These are phyloP conservation scores for Aspergillus bridgeri DNA, from an alignment of 495 filamentous ascomycete species.

Conservation along the genomic window DNA sequence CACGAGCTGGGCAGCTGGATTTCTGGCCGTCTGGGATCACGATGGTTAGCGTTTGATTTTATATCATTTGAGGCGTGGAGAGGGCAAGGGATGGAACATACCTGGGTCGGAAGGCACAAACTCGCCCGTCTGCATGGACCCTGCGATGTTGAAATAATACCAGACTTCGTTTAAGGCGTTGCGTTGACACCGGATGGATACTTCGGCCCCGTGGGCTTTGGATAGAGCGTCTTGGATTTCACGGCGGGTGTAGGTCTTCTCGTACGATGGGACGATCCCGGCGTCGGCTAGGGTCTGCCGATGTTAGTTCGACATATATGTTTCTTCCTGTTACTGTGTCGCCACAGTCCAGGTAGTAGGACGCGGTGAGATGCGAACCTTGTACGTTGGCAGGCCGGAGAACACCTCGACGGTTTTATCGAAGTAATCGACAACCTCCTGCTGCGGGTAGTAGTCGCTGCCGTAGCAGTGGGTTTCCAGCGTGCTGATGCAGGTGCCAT, in stretches of 20 bases:
- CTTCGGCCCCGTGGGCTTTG: slow-evolving; percentile 58
- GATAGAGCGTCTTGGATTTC: slow-evolving; percentile 65
- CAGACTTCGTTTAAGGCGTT: slow-evolving; percentile 71
- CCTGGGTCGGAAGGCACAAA: slow-evolving; percentile 65
- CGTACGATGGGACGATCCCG: slow-evolving; percentile 46
- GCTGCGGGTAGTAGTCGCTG: slow-evolving; percentile 52
- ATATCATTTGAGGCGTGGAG: not conserved
- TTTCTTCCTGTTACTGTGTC: slow-evolving; percentile 4
- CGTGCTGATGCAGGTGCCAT: slow-evolving; percentile 61
- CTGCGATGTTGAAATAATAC: slow-evolving; percentile 81
- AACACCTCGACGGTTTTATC: slow-evolving; percentile 55
- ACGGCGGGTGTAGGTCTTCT: slow-evolving; percentile 53
- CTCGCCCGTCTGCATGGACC: slow-evolving; percentile 68
- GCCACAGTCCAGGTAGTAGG: no score
- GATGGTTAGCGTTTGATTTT: not conserved
- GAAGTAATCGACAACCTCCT: slow-evolving; percentile 60
- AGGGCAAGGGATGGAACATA: slow-evolving; percentile 17
- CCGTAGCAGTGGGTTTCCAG: slow-evolving; percentile 72
- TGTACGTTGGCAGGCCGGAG: slow-evolving; percentile 41
- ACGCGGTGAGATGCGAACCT: slow-evolving; percentile 25
- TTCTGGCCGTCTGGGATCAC: slow-evolving; percentile 50
- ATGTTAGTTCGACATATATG: not conserved
- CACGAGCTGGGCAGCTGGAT: slow-evolving; percentile 57
- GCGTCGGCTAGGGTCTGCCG: slow-evolving; percentile 42
- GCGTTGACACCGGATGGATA: slow-evolving; percentile 63